Evolutionary conservation across 2,329 filamentous ascomycete species (phyloP), one percentile per base, ranked within the genome.

Genomic region (Exserohilum rostratum): DNA sequence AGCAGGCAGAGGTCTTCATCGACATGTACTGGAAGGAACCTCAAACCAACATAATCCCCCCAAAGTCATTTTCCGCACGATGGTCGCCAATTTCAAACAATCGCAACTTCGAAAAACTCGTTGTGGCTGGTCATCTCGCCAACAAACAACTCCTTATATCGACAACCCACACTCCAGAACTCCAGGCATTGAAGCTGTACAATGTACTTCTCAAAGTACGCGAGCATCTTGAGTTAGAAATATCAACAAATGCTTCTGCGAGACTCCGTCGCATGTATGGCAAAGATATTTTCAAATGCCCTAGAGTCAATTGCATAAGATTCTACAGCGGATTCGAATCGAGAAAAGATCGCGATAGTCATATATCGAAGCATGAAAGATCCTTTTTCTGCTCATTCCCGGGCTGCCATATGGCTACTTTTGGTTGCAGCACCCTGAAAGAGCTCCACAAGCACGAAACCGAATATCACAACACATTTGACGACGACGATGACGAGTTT

Each of bases 301-400:
- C 51, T 2, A 40, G 40, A n/a, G 45, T 50, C 5, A 45, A 49
- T 12, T 54, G 51, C 34, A 27, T 43, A 34, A 38, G 51, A 4
- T 54, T 54, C 10, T 54, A 54, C 33, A 44, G 30, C 34, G 51
- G 51, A 13, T 54, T 54, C 18, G 1, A 12, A 15, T 38, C 51
- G 9, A n/a, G 17, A 11, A 38, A 54, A 35, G 20, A 31, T 5
- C 45, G 51, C 5, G 46, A 46, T 20, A 34, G 46, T 25, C 51
- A 54, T 9, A 20, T 49, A 5, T 17, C n/a, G 18, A 54, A 54
- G 51, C 46, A 54, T 18, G 51, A 54, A 18, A 25, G 51, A 20
- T 49, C 51, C 11, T 54, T 54, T 29, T 54, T 54, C 33, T 54
- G 51, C 29, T 45, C 51, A 27, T 54, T 54, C 11, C 18, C 40